Conservation (phyloP, 257 asterid species). For the Capsicum chinense region DNA sequence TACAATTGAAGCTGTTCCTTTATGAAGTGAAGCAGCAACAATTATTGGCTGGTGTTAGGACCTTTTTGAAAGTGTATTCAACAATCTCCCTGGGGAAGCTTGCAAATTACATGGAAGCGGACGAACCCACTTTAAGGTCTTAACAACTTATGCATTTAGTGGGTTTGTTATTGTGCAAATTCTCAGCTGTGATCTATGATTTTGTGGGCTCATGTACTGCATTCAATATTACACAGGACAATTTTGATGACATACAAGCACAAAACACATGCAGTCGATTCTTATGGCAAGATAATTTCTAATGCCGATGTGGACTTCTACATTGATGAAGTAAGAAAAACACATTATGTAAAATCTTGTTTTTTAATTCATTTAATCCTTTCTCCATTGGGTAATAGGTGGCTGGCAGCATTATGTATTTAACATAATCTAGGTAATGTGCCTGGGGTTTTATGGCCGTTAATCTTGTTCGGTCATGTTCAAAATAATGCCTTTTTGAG, state of each 20-base stretch:
- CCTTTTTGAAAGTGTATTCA: slow-evolving; percentile 84
- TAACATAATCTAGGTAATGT: not conserved
- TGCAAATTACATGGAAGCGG: slow-evolving; percentile 81
- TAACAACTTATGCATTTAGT: slow-evolving; percentile 27
- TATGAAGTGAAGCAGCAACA: slow-evolving; percentile 98
- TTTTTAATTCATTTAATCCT: not conserved
- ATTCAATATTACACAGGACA: slow-evolving; percentile 56
- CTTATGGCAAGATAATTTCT: slow-evolving; percentile 71
- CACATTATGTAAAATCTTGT: not conserved
- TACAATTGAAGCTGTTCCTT: slow-evolving; percentile 82
- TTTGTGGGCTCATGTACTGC: slow-evolving; percentile 29
- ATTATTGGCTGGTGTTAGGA: slow-evolving; percentile 72
- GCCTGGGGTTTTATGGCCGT: not conserved
- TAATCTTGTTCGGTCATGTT: not conserved
- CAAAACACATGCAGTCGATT: slow-evolving; percentile 84
- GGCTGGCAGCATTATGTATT: not conserved
- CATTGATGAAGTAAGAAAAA: slow-evolving; percentile 73
- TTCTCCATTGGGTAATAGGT: not conserved
- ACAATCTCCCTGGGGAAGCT: slow-evolving; percentile 84
- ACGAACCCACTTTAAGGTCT: slow-evolving; percentile 86
- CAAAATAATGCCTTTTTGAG: not conserved
- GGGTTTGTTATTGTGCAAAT: not conserved
- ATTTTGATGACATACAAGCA: slow-evolving; percentile 94
- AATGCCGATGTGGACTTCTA: slow-evolving; percentile 88
- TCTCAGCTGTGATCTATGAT: not conserved